Evolutionary conservation across 2,329 filamentous ascomycete genomes (phyloP), one percentile per base, ranked within the genome.

Genomic region (Colletotrichum sp.): DNA sequence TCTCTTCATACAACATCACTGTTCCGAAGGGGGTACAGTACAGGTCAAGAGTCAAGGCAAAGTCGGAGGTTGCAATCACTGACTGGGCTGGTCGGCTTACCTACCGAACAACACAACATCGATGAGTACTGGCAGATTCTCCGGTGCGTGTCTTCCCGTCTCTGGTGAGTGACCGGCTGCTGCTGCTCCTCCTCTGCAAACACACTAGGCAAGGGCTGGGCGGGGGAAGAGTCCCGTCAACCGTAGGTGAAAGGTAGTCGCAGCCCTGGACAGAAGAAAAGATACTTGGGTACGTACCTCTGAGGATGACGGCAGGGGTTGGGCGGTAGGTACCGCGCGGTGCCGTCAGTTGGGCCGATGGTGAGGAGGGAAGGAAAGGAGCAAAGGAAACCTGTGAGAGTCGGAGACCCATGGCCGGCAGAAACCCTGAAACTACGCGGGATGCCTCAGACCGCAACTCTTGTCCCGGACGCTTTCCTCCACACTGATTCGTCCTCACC

Each of bases 391-490:
- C 24, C 57, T 60, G 57, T 26, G 24, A 16, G 57, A 60, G 24
- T 30, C 24, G 44, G 39, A 59, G 32, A 55, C 67, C 59, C 68
- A 52, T 69, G 68, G 49, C 72, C 65, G 64, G 68, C 64, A 76
- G 44, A 72, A 62, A 52, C 69, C 72, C 69, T 69, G 72, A 65
- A 76, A 72, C 65, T 63, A 65, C 52, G 28, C 26, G 69, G 44
- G 44, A 72, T 72, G 69, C 72, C 68, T 76, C 76, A 76, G 76
- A 77, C 76, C 76, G 76, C 75, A 77, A 77, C 49, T 77, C 62
- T 57, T 60, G 26, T 59, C 49, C 60, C 49, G 69, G 76, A 69
- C 52, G 44, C 49, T 66, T 76, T 76, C 60, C 69, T 69, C 69
- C 76, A 76, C 21, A 28, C 12, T 68, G 72, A 63, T 64, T 71